phyloP scores from a whole-genome alignment of 768 basidiomycete genomes.

The Termitomyces sp. region DNA sequence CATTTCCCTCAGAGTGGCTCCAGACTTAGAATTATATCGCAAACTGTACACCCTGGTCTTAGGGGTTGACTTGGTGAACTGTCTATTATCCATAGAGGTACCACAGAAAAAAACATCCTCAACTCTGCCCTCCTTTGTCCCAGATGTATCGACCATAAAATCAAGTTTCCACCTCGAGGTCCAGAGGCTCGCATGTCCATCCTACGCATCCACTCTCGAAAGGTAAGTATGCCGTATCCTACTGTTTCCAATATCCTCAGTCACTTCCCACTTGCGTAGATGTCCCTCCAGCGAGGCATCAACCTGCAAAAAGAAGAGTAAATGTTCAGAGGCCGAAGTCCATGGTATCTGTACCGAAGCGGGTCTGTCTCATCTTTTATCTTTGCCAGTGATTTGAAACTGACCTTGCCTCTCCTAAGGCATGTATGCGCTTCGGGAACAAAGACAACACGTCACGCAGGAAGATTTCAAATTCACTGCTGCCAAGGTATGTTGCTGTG shows the following conservation, averaged over 20 bases:
- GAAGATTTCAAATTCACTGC: constrained; percentile 99
- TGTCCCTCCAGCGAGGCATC: constrained; percentile 97
- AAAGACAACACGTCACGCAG: constrained; percentile 95
- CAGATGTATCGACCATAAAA: constrained; percentile 93
- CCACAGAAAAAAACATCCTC: constrained; percentile 80
- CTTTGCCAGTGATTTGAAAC: background rate
- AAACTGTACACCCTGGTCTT: too few species aligned
- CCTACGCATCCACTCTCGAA: constrained; percentile 93
- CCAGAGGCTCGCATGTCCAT: constrained; percentile 96
- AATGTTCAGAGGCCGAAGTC: constrained; percentile 97
- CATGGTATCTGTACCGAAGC: constrained; percentile 97
- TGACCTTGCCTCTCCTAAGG: constrained; percentile 36
- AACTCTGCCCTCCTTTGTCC: constrained; percentile 92
- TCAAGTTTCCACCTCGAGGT: constrained; percentile 97
- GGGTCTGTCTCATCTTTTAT: constrained; percentile 40
- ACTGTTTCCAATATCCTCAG: background rate
- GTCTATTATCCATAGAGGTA: too few species aligned
- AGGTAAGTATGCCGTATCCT: constrained; percentile 43
- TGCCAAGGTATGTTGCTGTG: constrained; percentile 62
- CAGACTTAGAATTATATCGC: too few species aligned
- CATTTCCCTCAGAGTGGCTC: too few species aligned
- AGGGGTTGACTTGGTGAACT: too few species aligned
- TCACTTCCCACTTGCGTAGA: constrained; percentile 40
- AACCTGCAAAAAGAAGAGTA: constrained; percentile 99
- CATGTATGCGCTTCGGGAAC: constrained; percentile 95